phyloP scores from a whole-genome alignment of 1,284 basidiomycete species.

The Gymnopus androsaceus region DNA sequence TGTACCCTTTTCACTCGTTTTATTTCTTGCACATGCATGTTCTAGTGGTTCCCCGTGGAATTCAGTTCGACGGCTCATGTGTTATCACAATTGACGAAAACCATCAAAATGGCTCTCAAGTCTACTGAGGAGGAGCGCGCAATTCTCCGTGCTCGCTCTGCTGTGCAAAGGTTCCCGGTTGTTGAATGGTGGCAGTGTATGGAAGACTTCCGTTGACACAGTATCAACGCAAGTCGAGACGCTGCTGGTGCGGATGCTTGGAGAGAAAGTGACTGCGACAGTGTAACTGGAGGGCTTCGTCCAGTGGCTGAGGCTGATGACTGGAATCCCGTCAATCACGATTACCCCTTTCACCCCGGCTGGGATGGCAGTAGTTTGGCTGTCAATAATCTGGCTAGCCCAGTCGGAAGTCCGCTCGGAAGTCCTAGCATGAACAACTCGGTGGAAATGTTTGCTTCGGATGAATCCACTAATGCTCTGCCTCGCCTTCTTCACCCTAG shows the following conservation, averaged over 20 bases:
- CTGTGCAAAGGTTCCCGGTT: conserved; percentile 92
- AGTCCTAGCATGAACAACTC: conserved; percentile 27
- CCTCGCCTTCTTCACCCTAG: conserved; percentile 36
- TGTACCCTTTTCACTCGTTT: background rate
- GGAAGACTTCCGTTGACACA: conserved; percentile 90
- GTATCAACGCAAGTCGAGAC: conserved; percentile 71
- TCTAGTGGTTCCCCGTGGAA: conserved; percentile 93
- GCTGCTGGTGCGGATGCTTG: conserved; percentile 74
- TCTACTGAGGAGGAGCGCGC: conserved; percentile 89
- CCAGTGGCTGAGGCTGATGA: conserved; percentile 47
- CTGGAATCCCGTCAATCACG: conserved; percentile 52
- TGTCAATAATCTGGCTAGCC: conserved; percentile 19
- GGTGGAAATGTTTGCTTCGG: conserved; percentile 49
- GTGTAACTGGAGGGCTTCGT: conserved; percentile 51
- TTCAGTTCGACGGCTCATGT: conserved; percentile 88
- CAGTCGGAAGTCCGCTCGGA: conserved; percentile 25
- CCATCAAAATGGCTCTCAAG: conserved; percentile 90
- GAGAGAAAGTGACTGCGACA: conserved; percentile 73
- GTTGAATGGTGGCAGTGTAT: conserved; percentile 94
- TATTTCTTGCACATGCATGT: conserved; percentile 1
- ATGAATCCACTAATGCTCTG: conserved; percentile 31
- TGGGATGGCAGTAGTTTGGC: conserved; percentile 54
- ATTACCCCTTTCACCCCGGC: conserved; percentile 51
- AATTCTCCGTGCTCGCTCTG: conserved; percentile 87
- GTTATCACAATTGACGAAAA: conserved; percentile 93